These are phyloP conservation scores for Erodium trifolium DNA, from an alignment of 441 rosid species.

Conservation along the genomic window DNA sequence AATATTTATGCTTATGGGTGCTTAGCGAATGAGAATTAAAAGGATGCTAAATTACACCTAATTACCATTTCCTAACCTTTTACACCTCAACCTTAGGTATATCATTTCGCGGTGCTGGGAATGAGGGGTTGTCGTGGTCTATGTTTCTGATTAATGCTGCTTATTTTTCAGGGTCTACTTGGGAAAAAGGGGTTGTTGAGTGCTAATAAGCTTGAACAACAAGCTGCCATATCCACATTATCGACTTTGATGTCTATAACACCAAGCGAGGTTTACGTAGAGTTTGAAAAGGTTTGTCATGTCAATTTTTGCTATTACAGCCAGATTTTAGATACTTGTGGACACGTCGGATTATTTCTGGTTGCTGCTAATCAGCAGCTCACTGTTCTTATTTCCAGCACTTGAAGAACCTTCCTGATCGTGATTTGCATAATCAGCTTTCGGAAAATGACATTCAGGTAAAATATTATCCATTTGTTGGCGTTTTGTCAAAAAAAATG, in stretches of 20 bases:
- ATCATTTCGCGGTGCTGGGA: neutral
- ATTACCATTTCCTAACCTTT: neutral
- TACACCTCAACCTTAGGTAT: neutral
- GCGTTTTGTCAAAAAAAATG: neutral
- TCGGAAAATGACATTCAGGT: conserved; percentile 80
- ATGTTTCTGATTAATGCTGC: neutral
- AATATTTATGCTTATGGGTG: no score
- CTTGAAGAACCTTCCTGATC: conserved; percentile 61
- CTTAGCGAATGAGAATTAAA: neutral
- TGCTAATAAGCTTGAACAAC: conserved; percentile 51
- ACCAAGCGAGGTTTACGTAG: conserved; percentile 62
- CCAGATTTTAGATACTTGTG: neutral
- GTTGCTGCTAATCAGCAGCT: conserved; percentile 20
- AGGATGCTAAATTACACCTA: neutral
- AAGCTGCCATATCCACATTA: conserved; percentile 69
- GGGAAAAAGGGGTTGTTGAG: conserved; percentile 85
- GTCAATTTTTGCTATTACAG: neutral
- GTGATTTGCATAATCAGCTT: conserved; percentile 69
- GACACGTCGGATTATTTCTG: neutral
- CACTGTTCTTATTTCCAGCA: conserved; percentile 41
- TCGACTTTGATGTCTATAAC: conserved; percentile 75
- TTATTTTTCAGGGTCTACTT: conserved; percentile 45
- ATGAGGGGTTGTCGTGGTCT: neutral
- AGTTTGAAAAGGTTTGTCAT: conserved; percentile 66
- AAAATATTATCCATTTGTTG: conserved; percentile 6